Conservation (phyloP, 129 eudicot species). For the Glebionis coronaria region DNA sequence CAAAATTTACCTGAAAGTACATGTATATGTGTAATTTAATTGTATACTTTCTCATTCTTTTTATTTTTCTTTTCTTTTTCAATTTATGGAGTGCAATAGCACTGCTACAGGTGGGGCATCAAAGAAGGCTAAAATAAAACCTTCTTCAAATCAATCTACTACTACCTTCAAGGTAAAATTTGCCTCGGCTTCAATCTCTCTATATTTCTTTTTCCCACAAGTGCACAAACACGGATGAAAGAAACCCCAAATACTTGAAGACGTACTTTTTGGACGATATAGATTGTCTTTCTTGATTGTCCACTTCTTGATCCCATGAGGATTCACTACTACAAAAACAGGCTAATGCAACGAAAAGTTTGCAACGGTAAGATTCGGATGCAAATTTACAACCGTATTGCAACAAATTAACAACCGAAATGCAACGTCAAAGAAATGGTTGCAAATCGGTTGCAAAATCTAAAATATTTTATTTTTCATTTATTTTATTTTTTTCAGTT, state of each 20-base stretch:
- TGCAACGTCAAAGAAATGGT: too few relatives aligned
- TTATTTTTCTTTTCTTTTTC: too few relatives aligned
- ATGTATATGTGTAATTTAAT: conserved; percentile 19
- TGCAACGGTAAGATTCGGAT: too few relatives aligned
- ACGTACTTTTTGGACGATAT: conserved; percentile 37
- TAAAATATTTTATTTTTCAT: too few relatives aligned
- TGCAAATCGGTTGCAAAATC: too few relatives aligned
- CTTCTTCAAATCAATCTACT: conserved; percentile 54
- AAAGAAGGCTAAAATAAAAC: conserved; percentile 85
- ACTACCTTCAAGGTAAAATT: conserved; percentile 48
- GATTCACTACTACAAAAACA: too few relatives aligned
- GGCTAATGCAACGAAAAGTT: too few relatives aligned
- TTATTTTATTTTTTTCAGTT: too few relatives aligned
- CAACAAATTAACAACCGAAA: too few relatives aligned
- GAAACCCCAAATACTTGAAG: background rate
- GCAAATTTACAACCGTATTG: too few relatives aligned
- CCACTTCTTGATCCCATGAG: conserved; percentile 26
- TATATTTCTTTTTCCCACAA: conserved; percentile 13
- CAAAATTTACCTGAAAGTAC: conserved; percentile 21
- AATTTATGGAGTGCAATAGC: conserved; percentile 64
- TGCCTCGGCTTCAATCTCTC: conserved; percentile 20
- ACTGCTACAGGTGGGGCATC: conserved; percentile 66
- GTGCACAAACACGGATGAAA: conserved; percentile 10
- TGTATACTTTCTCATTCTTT: conserved; percentile 1
- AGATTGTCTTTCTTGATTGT: conserved; percentile 40